Base-by-base conservation (phyloP, 108 stramenopile species). In the Pinguiococcus pyrenoidosus region DNA sequence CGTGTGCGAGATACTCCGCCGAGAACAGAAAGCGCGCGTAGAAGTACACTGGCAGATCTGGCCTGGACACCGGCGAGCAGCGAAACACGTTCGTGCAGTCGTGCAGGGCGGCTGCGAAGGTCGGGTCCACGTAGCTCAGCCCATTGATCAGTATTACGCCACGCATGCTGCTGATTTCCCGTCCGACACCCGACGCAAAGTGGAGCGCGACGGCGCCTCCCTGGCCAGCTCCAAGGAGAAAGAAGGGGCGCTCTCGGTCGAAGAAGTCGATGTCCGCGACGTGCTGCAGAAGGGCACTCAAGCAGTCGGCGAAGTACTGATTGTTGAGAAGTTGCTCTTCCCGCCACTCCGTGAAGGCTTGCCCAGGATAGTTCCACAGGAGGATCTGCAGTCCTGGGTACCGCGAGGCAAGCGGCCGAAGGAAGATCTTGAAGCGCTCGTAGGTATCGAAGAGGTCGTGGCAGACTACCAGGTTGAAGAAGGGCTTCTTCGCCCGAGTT, bases 31-130 rank as follows among this genome's bases (percentile, higher is more conserved):
- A 86, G 44, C 85, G 54, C 7, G 81, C 71, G 62, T 80, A 84
- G 48, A 84, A 86, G 62, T 86, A 86, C 14, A 86, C 79, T 1
- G 84, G 84, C 7, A 86, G 62, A 49, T 86, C 85, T n/a, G 85
- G 85, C 29, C 85, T 58, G 36, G 74, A 63, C 34, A 73, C 73
- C 12, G 83, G 83, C 14, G 79, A 47, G 59, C 77, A 80, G 45
- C 47, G 39, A 42, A 86, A 86, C 37, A 84, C 78, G 50, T 86
- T 83, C 48, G 76, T 73, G 62, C 82, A 84, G 56, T 86, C 85
- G 53, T 86, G 85, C 61, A 84, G 57, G 21, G 81, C 76, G 4
- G 78, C 81, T 23, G 82, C 85, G 51, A 81, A 75, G 64, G 81
- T 76, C 3, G 77, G 53, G 61, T 84, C 83, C 25, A 86, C 74